Base-by-base conservation (phyloP, 768 basidiomycete genomes). In the Dentipellis fragilis region DNA sequence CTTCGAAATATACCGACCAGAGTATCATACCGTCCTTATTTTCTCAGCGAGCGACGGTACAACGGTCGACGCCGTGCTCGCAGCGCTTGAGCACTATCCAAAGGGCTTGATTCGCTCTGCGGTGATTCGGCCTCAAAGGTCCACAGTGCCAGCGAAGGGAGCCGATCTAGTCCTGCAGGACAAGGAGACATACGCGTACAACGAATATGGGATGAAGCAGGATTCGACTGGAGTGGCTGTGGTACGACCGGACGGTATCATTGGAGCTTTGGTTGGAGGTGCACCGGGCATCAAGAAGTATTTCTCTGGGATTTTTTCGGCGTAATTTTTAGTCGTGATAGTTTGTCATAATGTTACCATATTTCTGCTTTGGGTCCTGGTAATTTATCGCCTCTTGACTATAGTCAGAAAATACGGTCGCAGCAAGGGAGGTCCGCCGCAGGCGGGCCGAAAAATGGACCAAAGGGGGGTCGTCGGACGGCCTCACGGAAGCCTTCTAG, bases 1-100 rank as follows among this genome's bases (percentile, higher is more conserved):
- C 9, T 60, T 60, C 51, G 47, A 56, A 55, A 8, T 61, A 14
- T 61, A 57, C 54, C 52, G 51, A 11, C 52, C 58, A n/a, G 52
- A 51, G 1, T 47, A 49, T 23, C 59, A 62, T 46, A 57, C 59
- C n/a, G 52, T 62, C 8, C 40, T 62, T 53, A 21, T 62, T 1
- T 51, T 51, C 37, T 14, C 36, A 35, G 34, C n/a, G 34, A 11
- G 16, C 42, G 6, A 29, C 29, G 42, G 4, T 17, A 16, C n/a
- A 1, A n/a, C 16, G 10, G 2, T 10, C n/a, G 3, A 1, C 21
- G 3, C 49, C 10, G 23, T n/a, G 21, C n/a, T 19, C 5, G 34
- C 29, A 19, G 14, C 38, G 12, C 10, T 36, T n/a, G n/a, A 4
- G 5, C 29, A 14, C 17, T 51, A 38, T 38, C 51, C 51, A n/a